Percentiles rank a stretch among this genome's conserved stretches.
Evolutionary conservation across 2,329 filamentous ascomycete species (phyloP).

Genomic region (Cyphellophora attinorum): DNA sequence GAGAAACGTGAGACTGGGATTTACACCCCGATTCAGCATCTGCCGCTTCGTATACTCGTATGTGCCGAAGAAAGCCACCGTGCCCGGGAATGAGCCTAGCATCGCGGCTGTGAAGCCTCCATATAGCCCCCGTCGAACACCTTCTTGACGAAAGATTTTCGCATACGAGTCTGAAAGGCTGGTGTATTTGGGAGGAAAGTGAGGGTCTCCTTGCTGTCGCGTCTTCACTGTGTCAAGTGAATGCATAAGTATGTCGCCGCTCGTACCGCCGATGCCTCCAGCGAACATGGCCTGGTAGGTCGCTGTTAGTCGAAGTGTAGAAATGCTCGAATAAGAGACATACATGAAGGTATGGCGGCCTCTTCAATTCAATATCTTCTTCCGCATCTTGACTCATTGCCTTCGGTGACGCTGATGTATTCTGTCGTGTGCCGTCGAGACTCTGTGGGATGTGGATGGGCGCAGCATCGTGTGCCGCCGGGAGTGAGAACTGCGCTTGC

Average conservation of each 20-base stretch:
- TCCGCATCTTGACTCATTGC: constrained; percentile 17
- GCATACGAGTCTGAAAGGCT: constrained; percentile 84
- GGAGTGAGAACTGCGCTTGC: too few species aligned
- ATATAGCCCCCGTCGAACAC: constrained; percentile 75
- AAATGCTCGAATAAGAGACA: too few species aligned
- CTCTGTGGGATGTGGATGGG: constrained; percentile 22
- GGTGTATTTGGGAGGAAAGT: constrained; percentile 84
- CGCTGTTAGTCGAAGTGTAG: constrained; percentile 7
- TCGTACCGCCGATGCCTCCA: constrained; percentile 83
- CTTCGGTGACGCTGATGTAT: constrained; percentile 16
- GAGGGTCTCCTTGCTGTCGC: constrained; percentile 89
- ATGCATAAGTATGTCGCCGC: constrained; percentile 96
- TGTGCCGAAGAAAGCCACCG: constrained; percentile 87
- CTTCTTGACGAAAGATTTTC: constrained; percentile 89
- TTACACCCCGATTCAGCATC: constrained; percentile 75
- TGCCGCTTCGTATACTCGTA: constrained; percentile 92
- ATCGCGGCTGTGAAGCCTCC: constrained; percentile 89
- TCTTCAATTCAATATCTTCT: constrained; percentile 21
- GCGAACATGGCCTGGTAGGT: constrained; percentile 88
- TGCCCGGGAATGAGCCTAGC: constrained; percentile 85
- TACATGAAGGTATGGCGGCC: constrained; percentile 57
- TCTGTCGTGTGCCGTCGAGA: constrained; percentile 17
- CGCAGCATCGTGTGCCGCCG: too few species aligned
- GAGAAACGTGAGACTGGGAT: constrained; percentile 77
- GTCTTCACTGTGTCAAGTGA: constrained; percentile 98